These are phyloP conservation scores for Iberis pinnata DNA, from an alignment of 345 rosid genomes.

Conservation along the genomic window DNA sequence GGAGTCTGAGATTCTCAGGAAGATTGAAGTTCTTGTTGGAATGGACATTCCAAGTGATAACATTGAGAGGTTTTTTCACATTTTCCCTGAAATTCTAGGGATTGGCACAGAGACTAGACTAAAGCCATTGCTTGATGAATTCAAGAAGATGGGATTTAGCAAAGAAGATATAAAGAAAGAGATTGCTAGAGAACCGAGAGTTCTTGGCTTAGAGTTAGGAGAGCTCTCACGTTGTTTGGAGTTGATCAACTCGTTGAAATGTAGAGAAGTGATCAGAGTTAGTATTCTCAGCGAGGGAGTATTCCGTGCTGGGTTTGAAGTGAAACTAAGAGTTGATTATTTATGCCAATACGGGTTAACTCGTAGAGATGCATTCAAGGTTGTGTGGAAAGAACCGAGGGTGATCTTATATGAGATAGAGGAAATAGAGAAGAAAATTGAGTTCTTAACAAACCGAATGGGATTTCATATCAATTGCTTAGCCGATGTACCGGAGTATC, in stretches of 20 bases:
- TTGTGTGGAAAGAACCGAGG: constrained; percentile 80
- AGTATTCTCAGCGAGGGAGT: constrained; percentile 44
- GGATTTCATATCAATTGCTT: constrained; percentile 39
- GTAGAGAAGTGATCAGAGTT: constrained; percentile 48
- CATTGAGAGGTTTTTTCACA: constrained; percentile 41
- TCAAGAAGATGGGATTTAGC: constrained; percentile 50
- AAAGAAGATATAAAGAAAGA: constrained; percentile 42
- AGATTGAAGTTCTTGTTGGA: constrained; percentile 45
- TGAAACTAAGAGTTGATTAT: constrained; percentile 70
- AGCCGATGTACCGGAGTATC: constrained; percentile 69
- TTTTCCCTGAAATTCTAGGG: constrained; percentile 50
- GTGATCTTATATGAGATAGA: constrained; percentile 47
- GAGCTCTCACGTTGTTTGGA: constrained; percentile 64
- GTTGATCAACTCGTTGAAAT: constrained; percentile 47
- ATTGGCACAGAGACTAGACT: constrained; percentile 44
- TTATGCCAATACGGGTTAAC: constrained; percentile 64
- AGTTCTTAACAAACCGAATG: constrained; percentile 49
- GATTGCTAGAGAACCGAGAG: constrained; percentile 51
- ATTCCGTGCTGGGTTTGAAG: constrained; percentile 65
- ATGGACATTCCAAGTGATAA: constrained; percentile 36
- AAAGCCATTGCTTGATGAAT: constrained; percentile 56
- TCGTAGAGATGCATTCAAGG: constrained; percentile 64
- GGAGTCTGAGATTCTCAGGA: constrained; percentile 37
- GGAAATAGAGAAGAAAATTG: constrained; percentile 67
- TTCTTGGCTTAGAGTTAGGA: constrained; percentile 68